Evolutionary conservation across 495 filamentous ascomycete genomes (phyloP), one percentile per base, ranked within the genome.

Genomic region (Sphaerosporella brunnea): DNA sequence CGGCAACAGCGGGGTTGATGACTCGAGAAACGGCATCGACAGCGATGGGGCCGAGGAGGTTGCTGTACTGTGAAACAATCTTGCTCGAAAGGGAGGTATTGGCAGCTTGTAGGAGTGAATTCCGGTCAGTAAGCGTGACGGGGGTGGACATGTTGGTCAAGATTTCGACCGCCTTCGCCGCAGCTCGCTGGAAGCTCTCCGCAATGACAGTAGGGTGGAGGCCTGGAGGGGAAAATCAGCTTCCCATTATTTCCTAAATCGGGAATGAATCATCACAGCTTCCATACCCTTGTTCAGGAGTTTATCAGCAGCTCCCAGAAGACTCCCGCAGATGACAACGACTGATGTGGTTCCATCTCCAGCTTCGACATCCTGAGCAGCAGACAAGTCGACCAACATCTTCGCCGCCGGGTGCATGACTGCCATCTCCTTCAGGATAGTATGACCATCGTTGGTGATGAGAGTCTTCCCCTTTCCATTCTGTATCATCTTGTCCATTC

Each of bases 401-500:
- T 92, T 90, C 35, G 90, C 90, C 47, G 90, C 87, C 30, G 90
- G 90, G 64, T 97, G 90, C 84, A 96, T 82, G 43, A 97, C 92
- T 54, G 82, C 81, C 90, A 97, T 96, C 71, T 86, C 83, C 66
- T 80, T 90, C 60, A 97, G 68, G 84, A 96, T 96, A 30, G 90
- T 97, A 68, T 90, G 93, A 64, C 90, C 90, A 66, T 97, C 90
- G 69, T 97, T 97, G 55, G 88, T 95, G 65, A 97, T 97, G 59
- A 96, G 88, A 37, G 90, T 95, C 63, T 92, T 79, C 65, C 92
- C 92, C 62, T 85, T 93, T 54, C 85, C 81, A 23, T 82, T 92
- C 74, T 90, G 80, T 53, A 97, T 96, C 90, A 97, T 97, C 71
- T 97, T 97, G 68, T 97, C 90, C 87, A 94, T 93, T 51, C 77